Evolutionary conservation across 2,329 filamentous ascomycete species (phyloP), one percentile per base, ranked within the genome.

Genomic region (Hyphodiscus sp.): DNA sequence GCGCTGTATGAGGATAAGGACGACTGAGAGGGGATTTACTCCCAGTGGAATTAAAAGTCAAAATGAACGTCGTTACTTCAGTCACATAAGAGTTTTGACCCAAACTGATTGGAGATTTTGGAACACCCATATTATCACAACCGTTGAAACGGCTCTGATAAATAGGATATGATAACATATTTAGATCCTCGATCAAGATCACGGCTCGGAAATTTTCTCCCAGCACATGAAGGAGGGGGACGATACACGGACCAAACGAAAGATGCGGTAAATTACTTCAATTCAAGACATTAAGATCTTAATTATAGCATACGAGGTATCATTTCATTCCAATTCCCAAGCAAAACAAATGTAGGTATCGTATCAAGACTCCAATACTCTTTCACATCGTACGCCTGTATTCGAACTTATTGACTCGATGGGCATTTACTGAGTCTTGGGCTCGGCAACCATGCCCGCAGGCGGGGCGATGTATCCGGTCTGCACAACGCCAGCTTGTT

Each of bases 401-500:
- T 46, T 2, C n/a, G n/a, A 50, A 15, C n/a, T 19, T 15, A 2
- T 26, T 9, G 23, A 9, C 15, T 33, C 51, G 48, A 16, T 11
- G 42, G n/a, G 11, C 16, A 13, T 45, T 23, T 45, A 45, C 20
- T 23, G 20, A 23, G 49, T 48, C 7, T 41, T 41, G 20, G 49
- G 50, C 7, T 41, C 43, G 49, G 55, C 51, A 26, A 54, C 42
- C 51, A 53, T 56, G 19, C 57, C 56, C 26, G 53, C 49, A 30
- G 58, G 47, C 26, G 51, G 41, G n/a, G 43, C 51, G 33, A 57
- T 50, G 47, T 58, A 59, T 16, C 57, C 61, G 8, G 45, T 20
- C 9, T 47, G 4, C 3, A 43, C n/a, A 18, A 19, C 26, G 49
- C 43, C 50, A n/a, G 38, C 20, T 13, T 41, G 18, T 19, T 44